Evolutionary conservation across 805 yeast species (phyloP).

Genomic region (Nakazawaea ernobii): DNA sequence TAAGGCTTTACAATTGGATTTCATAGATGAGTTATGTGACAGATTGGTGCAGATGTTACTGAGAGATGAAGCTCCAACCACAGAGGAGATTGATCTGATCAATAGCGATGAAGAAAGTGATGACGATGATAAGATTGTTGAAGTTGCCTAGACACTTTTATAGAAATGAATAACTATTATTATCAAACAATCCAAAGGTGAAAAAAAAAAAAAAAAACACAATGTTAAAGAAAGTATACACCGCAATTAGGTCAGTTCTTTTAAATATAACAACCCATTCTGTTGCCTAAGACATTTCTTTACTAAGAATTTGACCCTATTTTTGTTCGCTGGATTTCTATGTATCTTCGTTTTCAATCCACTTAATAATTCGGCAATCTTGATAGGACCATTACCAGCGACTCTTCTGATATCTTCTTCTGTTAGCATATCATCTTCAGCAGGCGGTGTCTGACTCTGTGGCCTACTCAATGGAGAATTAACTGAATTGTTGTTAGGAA

Average conservation of each 20-base stretch:
- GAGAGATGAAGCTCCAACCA: conserved; percentile 74
- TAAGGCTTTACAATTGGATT: conserved; percentile 37
- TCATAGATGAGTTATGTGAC: conserved; percentile 66
- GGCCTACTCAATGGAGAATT: conserved; percentile 12
- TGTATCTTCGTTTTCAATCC: conserved; percentile 57
- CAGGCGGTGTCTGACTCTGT: conserved; percentile 8
- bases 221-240: background rate
- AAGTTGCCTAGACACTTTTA: conserved; percentile 32
- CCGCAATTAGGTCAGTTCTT: background rate
- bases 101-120: conserved; percentile 38
- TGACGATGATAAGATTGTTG: conserved; percentile 48
- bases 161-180: background rate
- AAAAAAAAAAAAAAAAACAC: background rate
- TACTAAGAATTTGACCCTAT: conserved; percentile 50
- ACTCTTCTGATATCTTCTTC: conserved; percentile 66
- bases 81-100: conserved; percentile 40
- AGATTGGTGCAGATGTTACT: conserved; percentile 82
- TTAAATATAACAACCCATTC: conserved; percentile 9
- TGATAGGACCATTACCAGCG: conserved; percentile 48
- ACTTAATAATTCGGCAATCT: conserved; percentile 50
- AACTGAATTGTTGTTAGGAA: conserved; percentile 9
- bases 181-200: background rate
- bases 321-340: conserved; percentile 58
- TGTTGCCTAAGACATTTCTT: conserved; percentile 28
- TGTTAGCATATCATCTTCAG: conserved; percentile 41